phyloP scores from a whole-genome alignment of 108 stramenopile species.

The Chaetoceros muelleri region DNA sequence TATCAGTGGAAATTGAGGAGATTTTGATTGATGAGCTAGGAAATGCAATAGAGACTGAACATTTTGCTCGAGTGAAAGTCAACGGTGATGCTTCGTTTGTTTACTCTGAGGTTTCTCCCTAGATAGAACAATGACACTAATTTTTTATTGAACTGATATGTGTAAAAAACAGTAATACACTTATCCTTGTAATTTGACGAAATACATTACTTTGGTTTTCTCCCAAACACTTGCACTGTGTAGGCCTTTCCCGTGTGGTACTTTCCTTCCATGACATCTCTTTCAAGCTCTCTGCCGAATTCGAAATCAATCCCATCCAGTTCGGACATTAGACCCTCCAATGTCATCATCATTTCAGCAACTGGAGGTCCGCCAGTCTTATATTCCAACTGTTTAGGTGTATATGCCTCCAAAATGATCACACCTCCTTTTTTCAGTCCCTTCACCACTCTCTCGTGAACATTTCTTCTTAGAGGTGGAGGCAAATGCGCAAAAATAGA shows the following conservation, averaged over 20 bases:
- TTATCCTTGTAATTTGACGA: neutral
- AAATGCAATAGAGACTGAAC: too few relatives aligned
- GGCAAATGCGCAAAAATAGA: slow-evolving; percentile 42
- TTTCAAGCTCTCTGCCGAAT: slow-evolving; percentile 26
- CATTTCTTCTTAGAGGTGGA: slow-evolving; percentile 20
- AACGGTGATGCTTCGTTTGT: too few relatives aligned
- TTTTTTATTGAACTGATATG: too few relatives aligned
- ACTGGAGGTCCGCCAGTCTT: slow-evolving; percentile 42
- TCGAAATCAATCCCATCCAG: slow-evolving; percentile 21
- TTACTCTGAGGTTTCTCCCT: too few relatives aligned
- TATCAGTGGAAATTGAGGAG: neutral
- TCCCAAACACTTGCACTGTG: slow-evolving; percentile 35
- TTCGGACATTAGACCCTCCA: slow-evolving; percentile 13
- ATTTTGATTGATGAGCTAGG: neutral
- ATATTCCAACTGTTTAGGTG: slow-evolving; percentile 36
- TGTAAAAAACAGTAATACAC: neutral
- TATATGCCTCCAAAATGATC: slow-evolving; percentile 33
- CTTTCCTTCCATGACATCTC: slow-evolving; percentile 33
- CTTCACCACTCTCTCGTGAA: slow-evolving; percentile 15
- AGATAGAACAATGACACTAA: too few relatives aligned
- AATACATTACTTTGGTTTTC: slow-evolving; percentile 12
- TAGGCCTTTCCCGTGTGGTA: slow-evolving; percentile 32
- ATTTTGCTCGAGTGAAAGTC: neutral
- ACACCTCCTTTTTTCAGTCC: slow-evolving; percentile 32
- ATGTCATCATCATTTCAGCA: slow-evolving; percentile 16